A percentile compares a stretch with the other conserved stretches of the same genome.
phyloP scores from a whole-genome alignment of 2,329 filamentous ascomycete species.

The Didymellaceae sp. region DNA sequence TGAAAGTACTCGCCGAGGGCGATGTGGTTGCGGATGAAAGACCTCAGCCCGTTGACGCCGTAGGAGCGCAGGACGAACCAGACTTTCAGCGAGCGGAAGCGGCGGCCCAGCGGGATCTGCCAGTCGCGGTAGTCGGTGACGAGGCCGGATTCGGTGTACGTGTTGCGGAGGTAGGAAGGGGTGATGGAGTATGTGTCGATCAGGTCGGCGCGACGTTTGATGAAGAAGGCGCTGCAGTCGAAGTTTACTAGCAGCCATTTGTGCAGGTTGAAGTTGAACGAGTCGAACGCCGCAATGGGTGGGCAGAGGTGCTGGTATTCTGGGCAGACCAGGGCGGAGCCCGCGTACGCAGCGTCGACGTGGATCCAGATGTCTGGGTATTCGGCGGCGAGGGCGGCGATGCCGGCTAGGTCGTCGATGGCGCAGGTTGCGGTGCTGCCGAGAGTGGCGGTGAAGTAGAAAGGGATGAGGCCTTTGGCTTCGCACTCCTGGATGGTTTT shows the following conservation, averaged over 20 bases:
- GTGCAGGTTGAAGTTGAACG: constrained; percentile 95
- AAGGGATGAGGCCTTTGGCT: constrained; percentile 76
- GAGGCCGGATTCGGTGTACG: constrained; percentile 78
- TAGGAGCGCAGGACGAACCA: constrained; percentile 93
- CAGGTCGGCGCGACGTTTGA: constrained; percentile 77
- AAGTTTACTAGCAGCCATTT: constrained; percentile 98
- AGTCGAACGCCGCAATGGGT: constrained; percentile 74
- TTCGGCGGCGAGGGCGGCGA: constrained; percentile 63
- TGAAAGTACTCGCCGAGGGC: constrained; percentile 74
- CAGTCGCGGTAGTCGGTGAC: constrained; percentile 97
- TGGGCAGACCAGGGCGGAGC: constrained; percentile 80
- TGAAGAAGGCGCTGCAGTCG: constrained; percentile 78
- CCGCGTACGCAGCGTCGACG: constrained; percentile 91
- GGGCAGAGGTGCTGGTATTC: constrained; percentile 75
- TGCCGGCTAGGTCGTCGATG: constrained; percentile 78
- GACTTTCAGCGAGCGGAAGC: constrained; percentile 88
- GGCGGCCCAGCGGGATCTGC: constrained; percentile 90
- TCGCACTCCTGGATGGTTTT: constrained; percentile 69
- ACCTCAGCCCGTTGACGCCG: constrained; percentile 76
- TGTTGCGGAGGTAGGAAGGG: constrained; percentile 82
- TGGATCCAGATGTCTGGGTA: constrained; percentile 82
- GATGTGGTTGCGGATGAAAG: constrained; percentile 74
- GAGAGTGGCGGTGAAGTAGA: constrained; percentile 82
- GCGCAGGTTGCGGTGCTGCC: constrained; percentile 90
- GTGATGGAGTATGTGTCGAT: constrained; percentile 79